Conservation (phyloP, 495 filamentous ascomycete species). For the Hypoxylon subgilvum region DNA sequence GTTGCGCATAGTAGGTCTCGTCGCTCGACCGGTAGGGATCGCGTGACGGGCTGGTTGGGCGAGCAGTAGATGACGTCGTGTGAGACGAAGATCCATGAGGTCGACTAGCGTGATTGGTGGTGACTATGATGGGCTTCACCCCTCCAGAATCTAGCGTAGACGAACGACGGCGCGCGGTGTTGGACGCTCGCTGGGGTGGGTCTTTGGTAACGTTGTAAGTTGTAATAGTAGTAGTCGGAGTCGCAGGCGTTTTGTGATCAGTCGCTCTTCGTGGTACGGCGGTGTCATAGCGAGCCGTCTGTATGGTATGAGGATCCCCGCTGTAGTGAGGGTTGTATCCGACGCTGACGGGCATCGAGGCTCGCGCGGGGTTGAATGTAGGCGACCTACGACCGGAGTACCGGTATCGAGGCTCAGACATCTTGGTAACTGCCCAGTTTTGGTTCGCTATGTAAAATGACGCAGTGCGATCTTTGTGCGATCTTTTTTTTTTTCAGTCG, state of each 20-base stretch:
- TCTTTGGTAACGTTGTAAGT: constrained; percentile 59
- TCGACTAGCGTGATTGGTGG: constrained; percentile 44
- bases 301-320: constrained; percentile 50
- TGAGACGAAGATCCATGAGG: constrained; percentile 37
- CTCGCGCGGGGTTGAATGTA: constrained; percentile 52
- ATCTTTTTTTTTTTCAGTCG: too few relatives aligned
- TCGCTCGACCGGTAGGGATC: constrained; percentile 58
- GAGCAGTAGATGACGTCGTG: constrained; percentile 41
- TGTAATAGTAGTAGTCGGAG: constrained; percentile 46
- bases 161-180: constrained; percentile 47
- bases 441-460: constrained; percentile 12
- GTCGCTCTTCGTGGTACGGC: constrained; percentile 36
- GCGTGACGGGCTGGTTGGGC: constrained; percentile 52
- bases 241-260: constrained; percentile 36
- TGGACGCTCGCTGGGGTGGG: constrained; percentile 47
- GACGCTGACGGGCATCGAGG: constrained; percentile 51
- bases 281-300: constrained; percentile 47
- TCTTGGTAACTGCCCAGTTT: constrained; percentile 20
- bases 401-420: constrained; percentile 52
- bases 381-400: constrained; percentile 51
- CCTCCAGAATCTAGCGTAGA: constrained; percentile 45
- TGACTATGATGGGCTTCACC: constrained; percentile 56
- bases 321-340: constrained; percentile 51
- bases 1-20: constrained; percentile 57
- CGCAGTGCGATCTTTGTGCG: constrained; percentile 7